These are phyloP conservation scores for Bruguiera gymnorhiza DNA, from an alignment of 345 rosid genomes.

Conservation along the genomic window DNA sequence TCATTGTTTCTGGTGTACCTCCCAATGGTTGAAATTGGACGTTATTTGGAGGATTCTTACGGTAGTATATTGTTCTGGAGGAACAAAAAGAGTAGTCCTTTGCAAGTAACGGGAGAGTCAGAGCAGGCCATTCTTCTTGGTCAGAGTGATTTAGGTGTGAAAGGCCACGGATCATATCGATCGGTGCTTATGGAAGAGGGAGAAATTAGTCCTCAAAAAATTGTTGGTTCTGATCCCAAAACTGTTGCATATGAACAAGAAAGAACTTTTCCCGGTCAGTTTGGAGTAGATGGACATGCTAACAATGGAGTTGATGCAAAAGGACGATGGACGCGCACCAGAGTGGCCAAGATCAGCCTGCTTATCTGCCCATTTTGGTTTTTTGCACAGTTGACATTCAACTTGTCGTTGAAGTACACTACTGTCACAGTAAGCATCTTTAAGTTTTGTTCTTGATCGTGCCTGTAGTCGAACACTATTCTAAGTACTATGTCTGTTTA, in stretches of 20 bases:
- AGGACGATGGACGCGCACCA: conserved; percentile 83
- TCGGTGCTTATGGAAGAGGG: conserved; percentile 38
- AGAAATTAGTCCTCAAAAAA: conserved; percentile 28
- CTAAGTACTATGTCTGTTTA: conserved; percentile 2
- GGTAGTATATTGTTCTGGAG: conserved; percentile 70
- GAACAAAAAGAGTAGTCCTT: conserved; percentile 35
- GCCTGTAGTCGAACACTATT: background rate
- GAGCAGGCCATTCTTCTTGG: conserved; percentile 71
- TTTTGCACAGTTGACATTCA: conserved; percentile 81
- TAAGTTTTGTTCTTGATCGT: background rate
- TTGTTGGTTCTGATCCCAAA: conserved; percentile 28
- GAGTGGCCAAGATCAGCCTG: conserved; percentile 84
- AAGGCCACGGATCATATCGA: conserved; percentile 20
- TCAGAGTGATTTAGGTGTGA: conserved; percentile 33
- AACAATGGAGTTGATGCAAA: conserved; percentile 55
- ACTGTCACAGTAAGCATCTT: conserved; percentile 69
- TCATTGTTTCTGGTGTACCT: conserved; percentile 77
- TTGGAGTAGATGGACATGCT: conserved; percentile 13
- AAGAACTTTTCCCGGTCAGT: conserved; percentile 24
- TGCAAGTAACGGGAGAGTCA: conserved; percentile 48
- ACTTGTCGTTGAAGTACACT: conserved; percentile 86
- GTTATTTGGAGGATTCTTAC: conserved; percentile 63
- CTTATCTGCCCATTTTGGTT: conserved; percentile 91
- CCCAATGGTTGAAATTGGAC: conserved; percentile 70
- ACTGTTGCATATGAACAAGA: conserved; percentile 27